Base-by-base conservation (phyloP, 208 protist genomes). In the Wallacemonas collosoma region DNA sequence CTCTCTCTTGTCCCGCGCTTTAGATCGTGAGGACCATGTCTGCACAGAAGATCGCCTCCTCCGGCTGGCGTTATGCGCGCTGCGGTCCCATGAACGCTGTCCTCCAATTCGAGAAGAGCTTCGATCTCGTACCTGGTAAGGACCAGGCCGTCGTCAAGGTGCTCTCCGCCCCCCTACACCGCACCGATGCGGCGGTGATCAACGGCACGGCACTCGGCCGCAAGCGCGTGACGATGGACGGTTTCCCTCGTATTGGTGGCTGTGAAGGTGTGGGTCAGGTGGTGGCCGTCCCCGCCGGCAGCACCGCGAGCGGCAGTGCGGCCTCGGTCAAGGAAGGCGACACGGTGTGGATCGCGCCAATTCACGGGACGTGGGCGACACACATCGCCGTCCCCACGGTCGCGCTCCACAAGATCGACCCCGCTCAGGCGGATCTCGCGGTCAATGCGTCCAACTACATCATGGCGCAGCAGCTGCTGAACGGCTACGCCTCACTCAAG, bases 221-320 rank as follows among this genome's bases (percentile, higher is more conserved):
- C 14, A 86, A 82, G 51, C 81, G 78, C 8, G 80, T 85, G 1
- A 57, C 55, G 44, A 72, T 82, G 71, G 26, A 60, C 11, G 17
- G 48, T 38, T 89, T 92, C 65, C 80, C 85, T 3, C 73, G 86
- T 41, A 62, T 94, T 12, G 86, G 81, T 11, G 89, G 89, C 38
- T 87, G 74, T 36, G 87, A 94, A 71, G 89, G 89, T 3, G 87
- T 94, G 0, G 89, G 89, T 5, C 67, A 55, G 43, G 89, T 94
- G 0, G 78, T 87, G 17, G 43, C 40, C 11, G 68, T 68, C 5
- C 71, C 78, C 14, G 61, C 64, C 43, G 48, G 43, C 43, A 26
- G 26, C 26, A 26, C 26, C 26, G 48, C 68, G 0, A 61, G 54
- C 4, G 70, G 72, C 38, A 69, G 72, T 26, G 53, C 3, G 17